phyloP scores from a whole-genome alignment of 2,329 filamentous ascomycete genomes.

The Ophiobolus disseminans region DNA sequence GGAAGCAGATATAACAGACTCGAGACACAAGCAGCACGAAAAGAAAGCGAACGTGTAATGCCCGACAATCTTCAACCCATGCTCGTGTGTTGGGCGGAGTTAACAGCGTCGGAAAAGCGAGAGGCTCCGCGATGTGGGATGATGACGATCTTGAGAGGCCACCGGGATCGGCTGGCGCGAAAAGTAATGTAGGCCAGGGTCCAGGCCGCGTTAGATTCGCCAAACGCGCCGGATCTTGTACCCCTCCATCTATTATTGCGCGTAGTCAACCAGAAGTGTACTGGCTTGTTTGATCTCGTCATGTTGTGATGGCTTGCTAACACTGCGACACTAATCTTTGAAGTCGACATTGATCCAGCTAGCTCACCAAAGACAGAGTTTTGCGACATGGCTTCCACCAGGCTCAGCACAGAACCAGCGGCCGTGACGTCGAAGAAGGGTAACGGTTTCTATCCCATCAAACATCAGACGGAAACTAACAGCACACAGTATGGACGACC shows the following conservation, averaged over 20 bases:
- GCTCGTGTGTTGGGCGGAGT: constrained; percentile 10
- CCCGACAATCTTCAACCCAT: constrained; percentile 1
- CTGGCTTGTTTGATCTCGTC: not conserved
- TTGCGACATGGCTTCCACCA: constrained; percentile 9
- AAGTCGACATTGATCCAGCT: constrained; percentile 3
- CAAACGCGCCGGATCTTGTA: too few relatives aligned
- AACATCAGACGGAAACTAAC: constrained; percentile 17
- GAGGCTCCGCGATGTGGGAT: constrained; percentile 40
- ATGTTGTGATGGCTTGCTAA: constrained; percentile 10
- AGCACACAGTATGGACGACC: constrained; percentile 77
- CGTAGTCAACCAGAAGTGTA: constrained; percentile 2
- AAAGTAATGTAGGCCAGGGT: constrained; percentile 4
- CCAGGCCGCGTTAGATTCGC: constrained; percentile 8
- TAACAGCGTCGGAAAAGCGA: constrained; percentile 34
- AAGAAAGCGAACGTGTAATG: not conserved
- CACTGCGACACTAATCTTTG: not conserved
- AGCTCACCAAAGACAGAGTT: not conserved
- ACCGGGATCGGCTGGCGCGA: constrained; percentile 32
- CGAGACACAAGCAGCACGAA: not conserved
- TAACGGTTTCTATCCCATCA: constrained; percentile 12
- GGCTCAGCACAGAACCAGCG: constrained; percentile 13
- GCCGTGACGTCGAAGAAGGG: constrained; percentile 50
- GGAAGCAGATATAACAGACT: not conserved
- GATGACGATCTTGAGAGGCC: constrained; percentile 41
- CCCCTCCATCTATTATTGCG: constrained; percentile 18